Percentiles rank a stretch among this genome's conserved stretches.
These are phyloP conservation scores for Pseudonitzschia delicatissima DNA, from an alignment of 108 stramenopile species.

Conservation along the genomic window DNA sequence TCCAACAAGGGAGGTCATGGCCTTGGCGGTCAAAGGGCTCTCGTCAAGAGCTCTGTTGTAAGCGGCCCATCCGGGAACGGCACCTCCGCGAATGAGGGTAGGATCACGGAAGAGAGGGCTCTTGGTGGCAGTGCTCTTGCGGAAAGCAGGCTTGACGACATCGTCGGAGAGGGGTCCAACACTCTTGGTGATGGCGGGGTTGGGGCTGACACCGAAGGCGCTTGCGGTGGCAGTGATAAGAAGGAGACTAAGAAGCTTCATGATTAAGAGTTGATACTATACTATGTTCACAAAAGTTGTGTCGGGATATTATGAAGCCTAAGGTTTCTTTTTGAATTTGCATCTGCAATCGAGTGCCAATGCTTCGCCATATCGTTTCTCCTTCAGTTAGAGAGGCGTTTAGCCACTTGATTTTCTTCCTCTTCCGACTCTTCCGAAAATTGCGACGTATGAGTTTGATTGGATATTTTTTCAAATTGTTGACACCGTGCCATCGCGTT, in stretches of 20 bases:
- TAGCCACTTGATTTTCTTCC: no score
- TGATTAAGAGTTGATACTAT: constrained; percentile 31
- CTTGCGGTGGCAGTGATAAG: constrained; percentile 61
- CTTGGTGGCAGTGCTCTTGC: constrained; percentile 42
- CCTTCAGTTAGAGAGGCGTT: no score
- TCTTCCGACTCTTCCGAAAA: no score
- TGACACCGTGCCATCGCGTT: no score
- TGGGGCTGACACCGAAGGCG: constrained; percentile 69
- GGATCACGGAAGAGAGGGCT: constrained; percentile 81
- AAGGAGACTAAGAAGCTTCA: constrained; percentile 78
- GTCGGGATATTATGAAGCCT: neutral
- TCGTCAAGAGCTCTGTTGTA: constrained; percentile 92
- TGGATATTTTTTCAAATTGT: no score
- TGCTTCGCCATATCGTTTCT: no score
- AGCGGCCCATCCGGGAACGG: constrained; percentile 86
- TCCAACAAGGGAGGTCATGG: constrained; percentile 92
- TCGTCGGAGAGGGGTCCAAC: constrained; percentile 27
- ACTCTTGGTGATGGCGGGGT: constrained; percentile 20
- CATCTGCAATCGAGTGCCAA: no score
- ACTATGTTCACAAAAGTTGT: neutral
- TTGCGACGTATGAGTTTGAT: no score
- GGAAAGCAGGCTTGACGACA: constrained; percentile 47
- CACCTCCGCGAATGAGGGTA: constrained; percentile 78
- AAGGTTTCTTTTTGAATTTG: no score
- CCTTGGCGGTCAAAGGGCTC: constrained; percentile 93